Evolutionary conservation across 345 rosid genomes (phyloP).

Genomic region (Aegle marmelos): DNA sequence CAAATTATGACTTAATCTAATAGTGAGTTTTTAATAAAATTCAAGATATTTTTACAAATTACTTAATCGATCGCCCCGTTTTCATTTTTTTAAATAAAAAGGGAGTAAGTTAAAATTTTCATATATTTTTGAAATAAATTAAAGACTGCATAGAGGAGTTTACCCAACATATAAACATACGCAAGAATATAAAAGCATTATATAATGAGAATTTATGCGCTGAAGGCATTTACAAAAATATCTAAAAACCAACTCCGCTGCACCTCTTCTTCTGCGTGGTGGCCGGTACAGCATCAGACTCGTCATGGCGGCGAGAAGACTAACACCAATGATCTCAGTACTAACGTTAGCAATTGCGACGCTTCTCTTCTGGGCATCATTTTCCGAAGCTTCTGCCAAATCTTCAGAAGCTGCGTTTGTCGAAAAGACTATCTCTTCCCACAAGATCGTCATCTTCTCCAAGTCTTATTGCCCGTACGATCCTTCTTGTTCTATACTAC

Average conservation of each 20-base stretch:
- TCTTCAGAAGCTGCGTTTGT: constrained; percentile 52
- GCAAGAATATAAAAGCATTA: too few relatives aligned
- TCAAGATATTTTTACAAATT: too few relatives aligned
- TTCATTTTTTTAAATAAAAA: too few relatives aligned
- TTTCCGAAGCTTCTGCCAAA: constrained; percentile 23
- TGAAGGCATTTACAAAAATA: neutral
- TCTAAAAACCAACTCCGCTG: neutral
- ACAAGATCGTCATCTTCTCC: constrained; percentile 94
- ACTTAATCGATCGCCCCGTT: too few relatives aligned
- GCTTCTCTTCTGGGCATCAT: constrained; percentile 24
- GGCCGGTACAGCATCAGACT: neutral
- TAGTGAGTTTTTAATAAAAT: too few relatives aligned
- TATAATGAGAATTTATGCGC: too few relatives aligned
- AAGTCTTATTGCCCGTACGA: constrained; percentile 94
- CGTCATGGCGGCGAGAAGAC: constrained; percentile 20
- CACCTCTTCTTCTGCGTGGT: neutral
- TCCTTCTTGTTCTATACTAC: neutral
- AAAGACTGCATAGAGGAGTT: too few relatives aligned
- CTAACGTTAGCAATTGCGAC: neutral
- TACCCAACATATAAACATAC: too few relatives aligned
- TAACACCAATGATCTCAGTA: constrained; percentile 3
- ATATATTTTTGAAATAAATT: too few relatives aligned
- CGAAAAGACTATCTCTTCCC: constrained; percentile 69
- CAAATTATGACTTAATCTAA: too few relatives aligned
- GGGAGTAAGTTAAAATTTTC: too few relatives aligned